phyloP scores from a whole-genome alignment of 306 rosid genomes.

The Dicorynia guianensis region DNA sequence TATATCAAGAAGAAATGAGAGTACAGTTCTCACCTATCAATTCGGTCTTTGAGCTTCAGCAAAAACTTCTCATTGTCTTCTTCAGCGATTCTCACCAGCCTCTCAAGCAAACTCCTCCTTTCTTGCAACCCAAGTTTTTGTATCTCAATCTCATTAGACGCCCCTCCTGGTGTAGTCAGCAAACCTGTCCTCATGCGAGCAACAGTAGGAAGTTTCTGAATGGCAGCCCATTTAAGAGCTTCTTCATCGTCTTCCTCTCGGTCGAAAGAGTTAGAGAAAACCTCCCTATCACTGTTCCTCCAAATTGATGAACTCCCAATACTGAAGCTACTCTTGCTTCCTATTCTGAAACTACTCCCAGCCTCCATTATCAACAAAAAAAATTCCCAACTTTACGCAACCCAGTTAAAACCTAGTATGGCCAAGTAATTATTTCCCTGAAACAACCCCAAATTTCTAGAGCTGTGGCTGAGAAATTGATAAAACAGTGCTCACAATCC shows the following conservation, averaged over 20 bases:
- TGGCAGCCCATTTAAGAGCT: constrained; percentile 60
- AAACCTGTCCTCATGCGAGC: constrained; percentile 53
- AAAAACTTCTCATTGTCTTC: constrained; percentile 85
- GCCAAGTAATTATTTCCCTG: background rate
- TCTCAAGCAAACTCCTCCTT: constrained; percentile 63
- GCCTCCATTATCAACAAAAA: constrained; percentile 35
- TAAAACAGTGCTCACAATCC: background rate
- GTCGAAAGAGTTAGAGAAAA: constrained; percentile 49
- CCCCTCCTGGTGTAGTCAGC: constrained; percentile 53
- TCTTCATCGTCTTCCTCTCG: constrained; percentile 52
- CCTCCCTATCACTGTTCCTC: constrained; percentile 50
- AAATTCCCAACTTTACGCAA: background rate
- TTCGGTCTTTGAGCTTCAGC: constrained; percentile 70
- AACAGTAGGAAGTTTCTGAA: constrained; percentile 56
- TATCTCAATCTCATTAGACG: constrained; percentile 66
- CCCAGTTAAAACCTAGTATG: background rate
- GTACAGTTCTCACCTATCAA: constrained; percentile 61
- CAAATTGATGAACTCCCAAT: constrained; percentile 38
- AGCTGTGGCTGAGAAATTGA: background rate
- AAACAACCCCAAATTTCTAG: background rate
- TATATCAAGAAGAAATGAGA: background rate
- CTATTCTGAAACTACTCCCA: constrained; percentile 50
- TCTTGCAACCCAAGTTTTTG: constrained; percentile 71
- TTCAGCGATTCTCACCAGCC: constrained; percentile 72
- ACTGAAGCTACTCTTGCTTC: constrained; percentile 24